Conservation (phyloP, 306 rosid genomes). For the Prunus salicina region DNA sequence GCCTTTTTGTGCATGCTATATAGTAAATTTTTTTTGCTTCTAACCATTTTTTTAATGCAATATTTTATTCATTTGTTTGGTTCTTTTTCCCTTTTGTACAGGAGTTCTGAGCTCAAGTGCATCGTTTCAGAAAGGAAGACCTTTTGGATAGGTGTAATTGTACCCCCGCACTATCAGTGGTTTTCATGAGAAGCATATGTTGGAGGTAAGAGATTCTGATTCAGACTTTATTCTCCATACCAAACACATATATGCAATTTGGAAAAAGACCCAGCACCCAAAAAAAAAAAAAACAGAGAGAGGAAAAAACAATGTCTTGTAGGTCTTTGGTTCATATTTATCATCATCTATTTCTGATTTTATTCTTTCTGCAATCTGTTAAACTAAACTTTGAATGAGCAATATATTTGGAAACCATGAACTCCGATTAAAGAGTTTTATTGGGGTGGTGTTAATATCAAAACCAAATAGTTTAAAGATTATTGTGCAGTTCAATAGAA, state of each 20-base stretch:
- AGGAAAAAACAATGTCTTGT: not conserved
- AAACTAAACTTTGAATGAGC: not conserved
- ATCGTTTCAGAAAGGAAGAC: slow-evolving; percentile 5
- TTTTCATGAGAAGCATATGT: slow-evolving; percentile 33
- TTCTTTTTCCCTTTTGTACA: not conserved
- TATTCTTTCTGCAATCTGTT: not conserved
- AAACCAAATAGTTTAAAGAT: not conserved
- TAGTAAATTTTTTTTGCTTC: not conserved
- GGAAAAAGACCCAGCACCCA: slow-evolving; percentile 18
- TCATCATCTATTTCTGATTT: not conserved
- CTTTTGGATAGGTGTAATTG: slow-evolving; percentile 27
- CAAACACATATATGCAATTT: slow-evolving; percentile 2
- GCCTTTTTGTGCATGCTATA: slow-evolving; percentile 4
- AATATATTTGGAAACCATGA: slow-evolving; percentile 6
- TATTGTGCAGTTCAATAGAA: slow-evolving; percentile 4
- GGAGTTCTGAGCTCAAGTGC: slow-evolving; percentile 32
- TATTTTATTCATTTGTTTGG: not conserved
- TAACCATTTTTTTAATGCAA: not conserved
- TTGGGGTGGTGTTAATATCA: not conserved
- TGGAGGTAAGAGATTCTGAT: slow-evolving; percentile 33
- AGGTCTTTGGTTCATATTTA: not conserved
- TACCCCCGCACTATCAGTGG: slow-evolving; percentile 69
- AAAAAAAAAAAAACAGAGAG: not conserved
- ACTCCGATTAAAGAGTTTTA: not conserved
- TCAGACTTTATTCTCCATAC: slow-evolving; percentile 33